Evolutionary conservation across 2,329 filamentous ascomycete species (phyloP), one percentile per base, ranked within the genome.

Genomic region (Sporothrix phasma): DNA sequence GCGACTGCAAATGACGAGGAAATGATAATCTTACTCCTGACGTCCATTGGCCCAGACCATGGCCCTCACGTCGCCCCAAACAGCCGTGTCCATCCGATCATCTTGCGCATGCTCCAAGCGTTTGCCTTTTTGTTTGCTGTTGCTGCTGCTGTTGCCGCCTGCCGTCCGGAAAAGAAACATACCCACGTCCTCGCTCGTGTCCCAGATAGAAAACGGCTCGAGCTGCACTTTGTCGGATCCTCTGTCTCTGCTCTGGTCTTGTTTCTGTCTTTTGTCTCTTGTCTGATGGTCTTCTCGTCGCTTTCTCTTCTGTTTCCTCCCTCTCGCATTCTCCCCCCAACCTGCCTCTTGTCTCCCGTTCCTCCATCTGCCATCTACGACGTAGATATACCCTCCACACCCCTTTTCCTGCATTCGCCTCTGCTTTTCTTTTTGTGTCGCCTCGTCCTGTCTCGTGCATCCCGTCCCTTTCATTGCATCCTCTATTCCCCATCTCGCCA

Each of bases 141-240:
- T 54, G 17, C n/a, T 54, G 17, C 13, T 54, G 49, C 17, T 26
- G 3, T 15, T 24, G 15, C 26, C n/a, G 34, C 10, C 37, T 41
- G 54, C 54, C 54, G 54, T 22, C 37, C 54, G 54, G 29, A 58
- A 58, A 58, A 58, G 54, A 39, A 43, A 58, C 54, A 58, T 43
- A 43, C 53, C 53, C 56, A 60, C 56, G 26, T 60, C 56, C 17
- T 43, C 29, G n/a, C n/a, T 37, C 61, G 26, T 34, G 47, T 37
- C 49, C 61, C 10, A 22, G 29, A 43, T 65, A 65, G 64, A 65
- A 62, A 65, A 65, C 59, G 17, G 43, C 64, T 31, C 46, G 63
- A 45, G 43, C 45, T 61, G 49, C 63, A n/a, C 59, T 49, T 61
- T 29, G 45, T 61, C 63, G 31, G 34, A 60, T 60, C 43, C 49